Evolutionary conservation across 225 moss, liverwort and hornwort species (phyloP), one percentile per base, ranked within the genome.

Genomic region (Physcomitrellopsis africana): DNA sequence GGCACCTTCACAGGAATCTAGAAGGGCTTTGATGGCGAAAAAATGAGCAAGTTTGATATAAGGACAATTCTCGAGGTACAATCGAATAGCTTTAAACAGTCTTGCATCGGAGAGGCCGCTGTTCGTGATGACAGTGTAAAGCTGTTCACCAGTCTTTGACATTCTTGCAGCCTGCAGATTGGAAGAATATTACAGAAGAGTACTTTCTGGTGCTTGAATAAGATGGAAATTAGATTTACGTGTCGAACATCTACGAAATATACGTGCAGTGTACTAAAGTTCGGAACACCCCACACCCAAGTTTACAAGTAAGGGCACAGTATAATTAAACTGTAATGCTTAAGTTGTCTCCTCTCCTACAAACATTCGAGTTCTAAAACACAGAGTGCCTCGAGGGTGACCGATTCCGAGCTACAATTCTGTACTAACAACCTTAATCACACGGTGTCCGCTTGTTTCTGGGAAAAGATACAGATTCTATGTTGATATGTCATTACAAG

Each of bases 121-220:
- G 17, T 75, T 77, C 16, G 55, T 48, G 8, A 87, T 65, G 43
- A 83, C 91, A 0, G 85, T 82, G 64, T 87, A 92, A 2, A 92
- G 83, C 45, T 81, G 77, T 10, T 82, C 91, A n/a, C 91, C 91
- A 8, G 91, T 89, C 26, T 85, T 87, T 9, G 91, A 92, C 63
- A 92, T 47, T 59, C 73, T 80, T 19, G 89, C 91, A 48, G 70
- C 80, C 80, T 80, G 75, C 73, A 63, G 18, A 29, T 1, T 14
- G 19, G 37, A 68, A 59, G 18, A 69, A 53, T 9, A 77, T 54
- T 42, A 51, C 41, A 60, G 13, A 61, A 61, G 43, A 26, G 43
- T 54, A 64, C 8, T 55, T 18, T 53, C 41, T 61, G 52, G 1
- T 51, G 44, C 60, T 51, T 7, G 27, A 54, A 45, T 68, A 61